Percentiles rank a stretch among this genome's conserved stretches.
Conservation (phyloP, 1,284 basidiomycete species). For the Microbotryum intermedium region DNA sequence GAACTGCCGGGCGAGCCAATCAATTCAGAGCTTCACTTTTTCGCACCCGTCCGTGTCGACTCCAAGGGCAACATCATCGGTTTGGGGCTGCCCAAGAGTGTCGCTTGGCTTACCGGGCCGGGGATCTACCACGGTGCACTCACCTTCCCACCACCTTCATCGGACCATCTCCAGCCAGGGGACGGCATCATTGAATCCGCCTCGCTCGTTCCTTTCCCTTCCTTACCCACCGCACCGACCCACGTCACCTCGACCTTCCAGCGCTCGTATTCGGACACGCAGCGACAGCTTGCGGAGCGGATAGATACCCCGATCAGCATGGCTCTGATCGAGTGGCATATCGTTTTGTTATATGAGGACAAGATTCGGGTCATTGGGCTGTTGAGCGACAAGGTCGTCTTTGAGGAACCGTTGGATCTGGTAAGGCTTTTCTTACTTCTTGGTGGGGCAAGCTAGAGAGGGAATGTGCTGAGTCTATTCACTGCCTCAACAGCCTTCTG, state of each 20-base stretch:
- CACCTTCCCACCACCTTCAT: constrained; percentile 50
- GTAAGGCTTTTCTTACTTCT: constrained; percentile 44
- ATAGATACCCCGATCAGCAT: constrained; percentile 59
- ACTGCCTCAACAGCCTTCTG: constrained; percentile 35
- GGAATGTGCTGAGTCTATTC: neutral
- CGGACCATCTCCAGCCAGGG: constrained; percentile 38
- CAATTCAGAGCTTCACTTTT: constrained; percentile 69
- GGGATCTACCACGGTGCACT: constrained; percentile 63
- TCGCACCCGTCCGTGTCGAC: constrained; percentile 48
- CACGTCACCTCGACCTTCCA: constrained; percentile 35
- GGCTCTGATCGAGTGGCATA: constrained; percentile 84
- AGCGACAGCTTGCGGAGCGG: constrained; percentile 17
- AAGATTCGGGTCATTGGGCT: constrained; percentile 68
- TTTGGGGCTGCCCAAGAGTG: constrained; percentile 46
- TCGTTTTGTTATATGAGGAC: constrained; percentile 75
- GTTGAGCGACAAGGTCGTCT: constrained; percentile 71
- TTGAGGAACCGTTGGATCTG: constrained; percentile 72
- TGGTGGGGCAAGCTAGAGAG: neutral
- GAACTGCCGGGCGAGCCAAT: constrained; percentile 70
- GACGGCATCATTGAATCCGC: constrained; percentile 73
- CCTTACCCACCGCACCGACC: constrained; percentile 6
- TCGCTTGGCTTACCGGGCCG: constrained; percentile 88
- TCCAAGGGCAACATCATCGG: constrained; percentile 5
- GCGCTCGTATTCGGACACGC: constrained; percentile 56
- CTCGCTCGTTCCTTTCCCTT: constrained; percentile 39